Evolutionary conservation across 2,329 filamentous ascomycete species (phyloP), one percentile per base, ranked within the genome.

Genomic region (Didymella pomorum): DNA sequence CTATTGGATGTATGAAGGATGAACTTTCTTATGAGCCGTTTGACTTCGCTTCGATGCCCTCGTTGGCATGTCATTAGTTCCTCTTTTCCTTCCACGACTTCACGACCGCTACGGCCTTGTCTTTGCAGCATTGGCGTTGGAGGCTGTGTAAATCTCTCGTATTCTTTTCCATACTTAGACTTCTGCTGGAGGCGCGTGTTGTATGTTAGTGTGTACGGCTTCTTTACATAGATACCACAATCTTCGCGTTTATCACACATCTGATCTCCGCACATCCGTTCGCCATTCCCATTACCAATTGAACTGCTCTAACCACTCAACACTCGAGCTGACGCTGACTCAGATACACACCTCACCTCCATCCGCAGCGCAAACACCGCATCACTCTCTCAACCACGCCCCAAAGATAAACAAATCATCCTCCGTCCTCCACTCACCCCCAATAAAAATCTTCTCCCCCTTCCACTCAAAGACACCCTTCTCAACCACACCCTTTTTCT

Each of bases 361-460:
- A 39, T n/a, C 10, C n/a, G n/a, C 35, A 43, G 21, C 23, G 23
- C 14, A 4, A 14, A 43, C 11, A 4, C 11, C 25, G n/a, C n/a
- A 21, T 41, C 33, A 29, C 26, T 39, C 33, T 33, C 16, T 39
- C 26, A 55, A 6, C 18, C 31, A 49, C 7, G 45, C 39, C 25
- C 70, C 72, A 62, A 62, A 74, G n/a, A 74, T 68, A 39, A 60
- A 46, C 35, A 76, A 54, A 33, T 52, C 45, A 62, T 69, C 63
- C 20, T 56, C 59, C 21, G 62, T 65, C 56, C 60, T 60, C 69
- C 65, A 70, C 46, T 62, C 61, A 2, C 73, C 74, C 21, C 52
- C 67, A 25, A 76, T 52, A 39, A 52, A 61, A 46, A 74, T 46
- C 43, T 9, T 29, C 49, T 68, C 45, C 1, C 64, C 72, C n/a